Conservation (phyloP, 768 basidiomycete genomes). For the Auricularia cornea region DNA sequence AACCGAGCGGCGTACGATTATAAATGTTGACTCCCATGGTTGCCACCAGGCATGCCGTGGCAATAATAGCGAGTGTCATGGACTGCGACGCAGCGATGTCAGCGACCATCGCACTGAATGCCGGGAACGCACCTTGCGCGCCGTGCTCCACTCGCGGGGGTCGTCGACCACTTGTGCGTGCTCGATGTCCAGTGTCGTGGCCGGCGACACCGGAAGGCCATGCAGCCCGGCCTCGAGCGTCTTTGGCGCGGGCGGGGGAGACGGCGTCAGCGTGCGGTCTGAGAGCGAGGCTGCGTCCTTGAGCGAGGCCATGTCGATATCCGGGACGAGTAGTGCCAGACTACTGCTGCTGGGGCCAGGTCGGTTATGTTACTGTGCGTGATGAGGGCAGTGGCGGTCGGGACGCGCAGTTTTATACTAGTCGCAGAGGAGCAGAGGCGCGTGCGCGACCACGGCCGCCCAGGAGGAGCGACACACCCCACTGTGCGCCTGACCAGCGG, state of each 20-base stretch:
- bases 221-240: background rate
- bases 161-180: conserved; percentile 43
- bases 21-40: conserved; percentile 53
- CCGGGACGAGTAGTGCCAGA: too few species aligned
- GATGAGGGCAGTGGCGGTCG: too few species aligned
- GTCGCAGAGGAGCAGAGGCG: too few species aligned
- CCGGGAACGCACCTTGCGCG: conserved; percentile 31
- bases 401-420: too few species aligned
- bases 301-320: too few species aligned
- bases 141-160: conserved; percentile 48
- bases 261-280: background rate
- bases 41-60: conserved; percentile 48
- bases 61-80: conserved; percentile 35
- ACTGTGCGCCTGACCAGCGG: too few species aligned
- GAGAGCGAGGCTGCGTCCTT: background rate
- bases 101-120: background rate
- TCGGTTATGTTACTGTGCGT: too few species aligned
- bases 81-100: conserved; percentile 21
- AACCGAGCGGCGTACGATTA: conserved; percentile 38
- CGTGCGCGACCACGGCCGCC: too few species aligned
- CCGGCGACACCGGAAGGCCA: background rate
- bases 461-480: too few species aligned
- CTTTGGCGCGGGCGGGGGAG: background rate
- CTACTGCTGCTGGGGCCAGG: too few species aligned
- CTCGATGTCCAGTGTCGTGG: conserved; percentile 24